Evolutionary conservation across 2,329 filamentous ascomycete species (phyloP), one percentile per base, ranked within the genome.

Genomic region (Penicillium sp.): DNA sequence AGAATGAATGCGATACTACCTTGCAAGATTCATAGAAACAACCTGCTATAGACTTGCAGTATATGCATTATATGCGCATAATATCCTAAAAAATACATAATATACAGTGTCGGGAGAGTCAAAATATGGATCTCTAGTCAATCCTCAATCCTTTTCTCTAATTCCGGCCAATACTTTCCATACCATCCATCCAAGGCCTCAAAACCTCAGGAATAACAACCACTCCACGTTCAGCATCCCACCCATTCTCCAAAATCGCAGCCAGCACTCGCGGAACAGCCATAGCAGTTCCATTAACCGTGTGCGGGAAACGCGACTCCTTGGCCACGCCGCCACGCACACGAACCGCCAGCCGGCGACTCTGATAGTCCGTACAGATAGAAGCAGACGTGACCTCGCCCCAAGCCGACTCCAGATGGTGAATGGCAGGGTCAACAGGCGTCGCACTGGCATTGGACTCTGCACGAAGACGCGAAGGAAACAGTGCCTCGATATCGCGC

Each of bases 351-450:
- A 99, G 78, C 14, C 94, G 82, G 27, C 94, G 82, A 26, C 84
- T 88, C 78, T 99, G 94, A 75, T 97, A 99, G 73, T 99, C 94
- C 1, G 90, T 94, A 75, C 94, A 99, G 64, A 93, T 87, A 59
- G 90, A 95, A 0, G 91, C 86, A 40, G 88, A 93, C 0, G 92
- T 96, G 48, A 99, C 87, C 75, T 99, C 94, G 43, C 94, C 94
- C 89, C 92, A 99, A 29, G 90, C 91, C 10, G 83, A 79, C 61
- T 87, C 81, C 27, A 72, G 56, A 34, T 61, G 56, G 16, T 61
- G 42, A 2, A 52, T 49, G 0, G 49, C 30, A 4, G 48, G 38
- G 32, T 55, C 54, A 10, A 55, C 43, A 1, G 51, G 38, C n/a
- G 53, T 42, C 7, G 46, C 57, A 16, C 14, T 16, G 14, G 30